Evolutionary conservation across 2,329 filamentous ascomycete species (phyloP), one percentile per base, ranked within the genome.

Genomic region (Pyrenochaeta sp.): DNA sequence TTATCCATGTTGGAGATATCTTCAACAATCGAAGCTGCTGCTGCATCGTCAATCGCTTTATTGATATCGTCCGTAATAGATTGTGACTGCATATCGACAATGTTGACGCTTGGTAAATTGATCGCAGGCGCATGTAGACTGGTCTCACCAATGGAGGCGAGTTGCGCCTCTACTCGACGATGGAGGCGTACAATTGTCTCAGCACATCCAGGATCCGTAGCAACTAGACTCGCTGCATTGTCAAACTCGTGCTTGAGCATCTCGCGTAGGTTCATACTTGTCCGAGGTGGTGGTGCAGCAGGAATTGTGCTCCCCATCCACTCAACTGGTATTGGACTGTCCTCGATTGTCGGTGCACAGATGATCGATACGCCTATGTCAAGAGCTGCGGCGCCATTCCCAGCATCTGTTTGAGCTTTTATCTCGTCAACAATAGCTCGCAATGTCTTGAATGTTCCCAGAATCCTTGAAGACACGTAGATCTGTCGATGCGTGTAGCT

Each of bases 401-500:
- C 81, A 0, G 76, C 68, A 20, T 84, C 81, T 0, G 81, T 82
- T 50, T 87, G 83, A 13, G 80, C 71, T 55, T 81, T 83, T 6
- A 90, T 71, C 55, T 91, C 88, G 6, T 90, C 84, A 8, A 90
- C 63, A 15, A 93, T 81, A 5, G 83, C 71, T 2, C 77, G 68
- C 1, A 93, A 69, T 0, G 89, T 72, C 4, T 78, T 75, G 44
- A 77, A 81, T 0, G 86, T 81, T 0, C 87, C 87, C 1, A 88
- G 71, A 21, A 88, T 74, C 41, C 81, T 80, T 23, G 83, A 68
- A 0, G 80, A 83, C 0, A 80, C 77, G 7, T 89, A 78, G 3
- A 90, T 73, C 52, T 88, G 85, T 4, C 86, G 83, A 62, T 91
- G 87, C 0, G 86, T 89, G 65, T 92, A 93, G 8, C 80, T 78